phyloP scores from a whole-genome alignment of 805 yeast genomes.

The Schwanniomyces polymorphus region DNA sequence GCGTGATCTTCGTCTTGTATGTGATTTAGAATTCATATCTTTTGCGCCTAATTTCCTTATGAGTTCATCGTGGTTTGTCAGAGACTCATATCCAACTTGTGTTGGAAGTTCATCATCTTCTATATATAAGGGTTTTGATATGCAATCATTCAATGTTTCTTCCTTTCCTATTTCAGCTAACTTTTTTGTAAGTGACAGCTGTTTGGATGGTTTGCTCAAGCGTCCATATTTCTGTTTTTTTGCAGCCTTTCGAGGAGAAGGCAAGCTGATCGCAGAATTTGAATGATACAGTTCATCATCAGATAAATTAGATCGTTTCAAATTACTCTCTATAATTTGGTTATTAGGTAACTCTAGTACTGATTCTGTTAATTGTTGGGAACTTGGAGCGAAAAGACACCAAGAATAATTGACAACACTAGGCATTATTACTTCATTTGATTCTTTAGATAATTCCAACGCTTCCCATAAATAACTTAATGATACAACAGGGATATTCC shows the following conservation, averaged over 20 bases:
- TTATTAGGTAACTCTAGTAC: no score
- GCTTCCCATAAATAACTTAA: conserved; percentile 55
- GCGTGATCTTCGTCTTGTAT: background rate
- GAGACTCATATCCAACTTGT: conserved; percentile 23
- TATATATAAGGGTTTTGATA: conserved; percentile 9
- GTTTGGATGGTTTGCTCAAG: conserved; percentile 20
- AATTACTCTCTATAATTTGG: no score
- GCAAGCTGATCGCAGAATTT: conserved; percentile 35
- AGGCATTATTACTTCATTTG: conserved; percentile 26
- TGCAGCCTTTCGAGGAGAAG: conserved; percentile 53
- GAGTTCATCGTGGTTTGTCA: conserved; percentile 15
- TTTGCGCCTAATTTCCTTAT: conserved; percentile 13
- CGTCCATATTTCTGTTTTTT: conserved; percentile 47
- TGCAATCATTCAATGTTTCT: conserved; percentile 4
- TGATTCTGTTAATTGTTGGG: conserved; percentile 18
- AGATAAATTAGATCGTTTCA: no score
- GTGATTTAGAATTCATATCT: background rate
- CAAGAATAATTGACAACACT: conserved; percentile 47
- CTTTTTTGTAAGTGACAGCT: conserved; percentile 9
- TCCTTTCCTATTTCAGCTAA: conserved; percentile 5
- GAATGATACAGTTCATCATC: background rate
- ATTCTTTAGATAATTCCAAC: conserved; percentile 29
- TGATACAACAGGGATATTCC: conserved; percentile 61
- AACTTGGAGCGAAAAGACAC: conserved; percentile 56
- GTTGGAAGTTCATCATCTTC: conserved; percentile 18